Evolutionary conservation across 352 stramenopile genomes (phyloP).

Genomic region (Plasmopara halstedii): DNA sequence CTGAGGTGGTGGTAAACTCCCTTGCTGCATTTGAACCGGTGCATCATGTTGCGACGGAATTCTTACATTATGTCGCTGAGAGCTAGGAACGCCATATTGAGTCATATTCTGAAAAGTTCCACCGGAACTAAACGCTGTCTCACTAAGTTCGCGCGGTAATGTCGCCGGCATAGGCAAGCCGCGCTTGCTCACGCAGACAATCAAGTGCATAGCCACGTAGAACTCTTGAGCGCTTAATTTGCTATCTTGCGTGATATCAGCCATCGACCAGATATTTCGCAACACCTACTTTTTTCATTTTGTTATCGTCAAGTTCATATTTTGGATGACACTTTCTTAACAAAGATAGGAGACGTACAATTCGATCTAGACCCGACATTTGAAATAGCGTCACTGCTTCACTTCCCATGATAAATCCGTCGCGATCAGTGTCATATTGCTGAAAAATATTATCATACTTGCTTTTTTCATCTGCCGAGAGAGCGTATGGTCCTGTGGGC

Average conservation of each 20-base stretch:
- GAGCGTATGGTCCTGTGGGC: slow-evolving; percentile 41
- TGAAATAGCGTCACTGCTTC: slow-evolving; percentile 90
- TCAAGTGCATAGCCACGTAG: slow-evolving; percentile 95
- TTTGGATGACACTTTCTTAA: neutral
- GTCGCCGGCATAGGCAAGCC: slow-evolving; percentile 60
- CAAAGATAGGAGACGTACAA: slow-evolving; percentile 30
- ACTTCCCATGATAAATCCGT: slow-evolving; percentile 87
- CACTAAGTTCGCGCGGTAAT: slow-evolving; percentile 58
- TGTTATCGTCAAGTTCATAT: neutral
- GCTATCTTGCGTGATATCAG: slow-evolving; percentile 87
- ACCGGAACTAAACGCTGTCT: slow-evolving; percentile 47
- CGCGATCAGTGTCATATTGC: slow-evolving; percentile 84
- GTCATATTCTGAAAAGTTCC: slow-evolving; percentile 1
- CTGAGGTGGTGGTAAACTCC: slow-evolving; percentile 11
- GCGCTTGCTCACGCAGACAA: slow-evolving; percentile 93
- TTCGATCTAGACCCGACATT: slow-evolving; percentile 89
- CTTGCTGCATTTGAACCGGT: slow-evolving; percentile 12
- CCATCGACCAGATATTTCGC: slow-evolving; percentile 89
- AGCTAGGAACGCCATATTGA: slow-evolving; percentile 6
- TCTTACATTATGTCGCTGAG: too few species aligned
- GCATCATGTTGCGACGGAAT: slow-evolving; percentile 17
- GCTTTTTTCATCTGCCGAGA: slow-evolving; percentile 83
- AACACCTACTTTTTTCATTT: slow-evolving; percentile 35
- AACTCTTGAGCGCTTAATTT: slow-evolving; percentile 90
- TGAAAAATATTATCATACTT: slow-evolving; percentile 91